phyloP scores from a whole-genome alignment of 164 flowering plant species.

The Pachysandra terminalis region DNA sequence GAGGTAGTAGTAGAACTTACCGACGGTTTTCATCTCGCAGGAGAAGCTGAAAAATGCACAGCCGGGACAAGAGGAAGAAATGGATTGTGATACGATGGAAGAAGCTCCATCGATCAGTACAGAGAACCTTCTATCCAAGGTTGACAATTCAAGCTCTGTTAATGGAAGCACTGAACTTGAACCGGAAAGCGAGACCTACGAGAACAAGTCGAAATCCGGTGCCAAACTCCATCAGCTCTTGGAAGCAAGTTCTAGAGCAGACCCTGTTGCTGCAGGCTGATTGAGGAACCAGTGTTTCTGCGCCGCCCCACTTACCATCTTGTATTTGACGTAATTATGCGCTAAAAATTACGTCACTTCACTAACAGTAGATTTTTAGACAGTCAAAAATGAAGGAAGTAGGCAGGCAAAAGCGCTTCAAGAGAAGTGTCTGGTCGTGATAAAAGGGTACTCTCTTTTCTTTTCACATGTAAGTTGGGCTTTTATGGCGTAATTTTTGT shows the following conservation, averaged over 20 bases:
- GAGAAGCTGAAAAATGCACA: constrained; percentile 18
- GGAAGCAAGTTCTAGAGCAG: constrained; percentile 15
- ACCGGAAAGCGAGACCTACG: constrained; percentile 5
- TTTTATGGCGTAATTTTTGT: too few relatives aligned
- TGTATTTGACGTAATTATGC: neutral
- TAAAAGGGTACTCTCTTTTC: too few relatives aligned
- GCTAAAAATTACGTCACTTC: neutral
- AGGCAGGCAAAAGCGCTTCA: neutral
- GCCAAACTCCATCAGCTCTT: constrained; percentile 18
- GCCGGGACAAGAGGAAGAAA: constrained; percentile 7
- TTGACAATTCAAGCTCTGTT: constrained; percentile 2
- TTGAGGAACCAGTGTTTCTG: neutral
- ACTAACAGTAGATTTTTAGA: constrained; percentile 14
- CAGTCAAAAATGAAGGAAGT: neutral
- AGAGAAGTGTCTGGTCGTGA: neutral
- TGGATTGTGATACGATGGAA: neutral
- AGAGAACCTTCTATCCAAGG: constrained; percentile 7
- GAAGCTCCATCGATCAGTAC: neutral
- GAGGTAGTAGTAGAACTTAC: neutral
- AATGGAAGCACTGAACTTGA: neutral
- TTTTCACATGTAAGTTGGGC: too few relatives aligned
- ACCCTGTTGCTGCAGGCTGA: constrained; percentile 20
- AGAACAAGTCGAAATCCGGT: constrained; percentile 7
- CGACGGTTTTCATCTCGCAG: constrained; percentile 15
- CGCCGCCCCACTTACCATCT: neutral